Evolutionary conservation across 345 rosid genomes (phyloP).

Genomic region (Eucalyptus fibrosa): DNA sequence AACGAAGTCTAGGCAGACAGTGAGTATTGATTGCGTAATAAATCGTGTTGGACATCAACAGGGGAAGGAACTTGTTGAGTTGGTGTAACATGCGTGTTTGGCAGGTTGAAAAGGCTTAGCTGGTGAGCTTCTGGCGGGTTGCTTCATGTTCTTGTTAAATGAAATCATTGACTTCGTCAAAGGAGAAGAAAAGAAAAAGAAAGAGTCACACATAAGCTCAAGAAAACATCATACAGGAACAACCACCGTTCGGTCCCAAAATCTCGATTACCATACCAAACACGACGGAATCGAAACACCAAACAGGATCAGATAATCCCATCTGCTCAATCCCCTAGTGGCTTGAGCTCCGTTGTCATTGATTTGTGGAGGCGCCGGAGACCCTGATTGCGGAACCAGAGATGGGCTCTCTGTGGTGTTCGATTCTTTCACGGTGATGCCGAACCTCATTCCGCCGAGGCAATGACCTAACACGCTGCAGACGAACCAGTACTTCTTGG

Average conservation of each 20-base stretch:
- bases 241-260: neutral
- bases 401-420: neutral
- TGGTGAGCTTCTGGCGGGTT: neutral
- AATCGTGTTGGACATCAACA: neutral
- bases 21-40: neutral
- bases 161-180: neutral
- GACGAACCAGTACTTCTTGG: slow-evolving; percentile 38
- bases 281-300: neutral
- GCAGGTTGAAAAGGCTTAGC: neutral
- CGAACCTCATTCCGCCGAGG: slow-evolving; percentile 48
- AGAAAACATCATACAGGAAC: neutral
- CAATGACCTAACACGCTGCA: slow-evolving; percentile 41
- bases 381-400: neutral
- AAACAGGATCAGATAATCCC: neutral
- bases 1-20: neutral
- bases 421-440: slow-evolving; percentile 4
- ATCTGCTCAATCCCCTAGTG: neutral
- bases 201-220: neutral
- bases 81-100: neutral
- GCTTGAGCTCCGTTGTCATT: neutral
- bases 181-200: neutral
- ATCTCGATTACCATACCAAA: neutral
- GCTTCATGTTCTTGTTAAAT: neutral
- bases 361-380: neutral
- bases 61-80: neutral